Evolutionary conservation across 768 basidiomycete genomes (phyloP).

Genomic region (Trametes meyenii): DNA sequence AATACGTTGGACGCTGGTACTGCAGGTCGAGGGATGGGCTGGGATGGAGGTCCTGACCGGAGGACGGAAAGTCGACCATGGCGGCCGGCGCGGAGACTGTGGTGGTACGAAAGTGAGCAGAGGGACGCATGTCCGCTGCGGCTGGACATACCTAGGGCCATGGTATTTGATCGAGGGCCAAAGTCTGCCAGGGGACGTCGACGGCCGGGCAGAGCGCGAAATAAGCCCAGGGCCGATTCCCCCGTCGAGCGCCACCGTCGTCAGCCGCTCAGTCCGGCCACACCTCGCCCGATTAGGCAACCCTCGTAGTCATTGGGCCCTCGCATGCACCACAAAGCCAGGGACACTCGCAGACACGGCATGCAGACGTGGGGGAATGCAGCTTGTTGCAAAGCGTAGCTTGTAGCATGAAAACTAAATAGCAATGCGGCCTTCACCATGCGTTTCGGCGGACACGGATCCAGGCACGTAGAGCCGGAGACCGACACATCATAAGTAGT

Average conservation of each 20-base stretch:
- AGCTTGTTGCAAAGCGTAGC: neutral
- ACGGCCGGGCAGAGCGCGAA: slow-evolving; percentile 4
- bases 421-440: neutral
- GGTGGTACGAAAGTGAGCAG: neutral
- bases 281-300: slow-evolving; percentile 19
- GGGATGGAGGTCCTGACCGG: slow-evolving; percentile 19
- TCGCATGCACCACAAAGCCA: neutral
- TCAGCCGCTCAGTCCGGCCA: slow-evolving; percentile 18
- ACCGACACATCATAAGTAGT: neutral
- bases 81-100: slow-evolving; percentile 22
- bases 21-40: slow-evolving; percentile 21
- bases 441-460: neutral
- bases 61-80: slow-evolving; percentile 35
- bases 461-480: neutral
- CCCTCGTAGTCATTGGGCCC: neutral
- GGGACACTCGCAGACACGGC: neutral
- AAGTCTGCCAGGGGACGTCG: slow-evolving; percentile 5
- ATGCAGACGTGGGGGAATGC: neutral
- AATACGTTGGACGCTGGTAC: slow-evolving; percentile 53
- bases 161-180: slow-evolving; percentile 7
- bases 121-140: neutral
- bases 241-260: slow-evolving; percentile 21
- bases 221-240: neutral
- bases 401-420: neutral
- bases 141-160: slow-evolving; percentile 22